phyloP scores from a whole-genome alignment of 768 basidiomycete genomes.

The Fomitopsis serialis region DNA sequence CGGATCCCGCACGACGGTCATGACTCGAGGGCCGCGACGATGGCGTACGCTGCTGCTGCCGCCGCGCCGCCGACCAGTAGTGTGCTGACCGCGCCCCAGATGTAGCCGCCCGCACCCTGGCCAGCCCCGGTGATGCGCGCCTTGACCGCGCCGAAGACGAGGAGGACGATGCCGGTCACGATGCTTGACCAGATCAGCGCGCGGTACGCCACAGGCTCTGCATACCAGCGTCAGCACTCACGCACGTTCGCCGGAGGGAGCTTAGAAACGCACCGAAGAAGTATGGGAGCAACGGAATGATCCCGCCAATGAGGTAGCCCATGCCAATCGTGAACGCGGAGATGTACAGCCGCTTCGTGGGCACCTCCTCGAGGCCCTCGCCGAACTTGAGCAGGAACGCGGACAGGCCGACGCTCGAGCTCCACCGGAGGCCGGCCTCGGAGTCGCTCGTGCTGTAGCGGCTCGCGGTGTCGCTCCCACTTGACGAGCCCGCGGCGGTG shows the following conservation, averaged over 20 bases:
- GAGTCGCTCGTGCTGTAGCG: conserved; percentile 31
- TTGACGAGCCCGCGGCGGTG: conserved; percentile 2
- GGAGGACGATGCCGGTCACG: conserved; percentile 78
- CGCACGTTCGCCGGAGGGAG: neutral
- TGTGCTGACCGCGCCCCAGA: conserved; percentile 86
- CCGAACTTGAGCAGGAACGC: conserved; percentile 95
- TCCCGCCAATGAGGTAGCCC: conserved; percentile 89
- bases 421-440: conserved; percentile 62
- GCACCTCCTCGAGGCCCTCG: conserved; percentile 91
- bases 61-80: conserved; percentile 87
- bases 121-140: conserved; percentile 80
- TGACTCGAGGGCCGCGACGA: conserved; percentile 30
- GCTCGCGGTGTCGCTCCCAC: conserved; percentile 11
- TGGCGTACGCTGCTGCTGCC: conserved; percentile 66
- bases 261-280: conserved; percentile 51
- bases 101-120: conserved; percentile 55
- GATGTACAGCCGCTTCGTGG: conserved; percentile 75
- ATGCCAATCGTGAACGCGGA: conserved; percentile 95
- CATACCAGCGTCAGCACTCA: neutral
- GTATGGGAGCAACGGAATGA: conserved; percentile 90
- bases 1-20: neutral
- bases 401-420: conserved; percentile 79
- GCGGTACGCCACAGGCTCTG: conserved; percentile 53
- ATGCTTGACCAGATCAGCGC: conserved; percentile 71
- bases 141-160: conserved; percentile 90